phyloP scores from a whole-genome alignment of 768 basidiomycete species.

The Serendipita vermifera region DNA sequence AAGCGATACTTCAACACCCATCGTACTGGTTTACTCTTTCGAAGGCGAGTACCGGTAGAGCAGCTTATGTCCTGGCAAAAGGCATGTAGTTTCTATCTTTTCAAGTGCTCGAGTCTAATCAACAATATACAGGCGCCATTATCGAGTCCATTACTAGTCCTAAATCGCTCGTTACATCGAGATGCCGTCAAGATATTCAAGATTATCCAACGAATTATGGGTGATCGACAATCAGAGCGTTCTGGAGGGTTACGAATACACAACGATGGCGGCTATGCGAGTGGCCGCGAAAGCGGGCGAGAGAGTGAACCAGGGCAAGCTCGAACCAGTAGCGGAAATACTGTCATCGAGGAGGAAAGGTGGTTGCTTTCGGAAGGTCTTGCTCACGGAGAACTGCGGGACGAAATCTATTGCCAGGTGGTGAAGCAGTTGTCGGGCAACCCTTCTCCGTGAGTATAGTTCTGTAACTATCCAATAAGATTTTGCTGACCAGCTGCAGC shows the following conservation, averaged over 20 bases:
- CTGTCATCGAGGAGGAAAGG: constrained; percentile 53
- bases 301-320: not conserved
- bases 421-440: constrained; percentile 86
- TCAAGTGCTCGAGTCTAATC: constrained; percentile 9
- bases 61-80: constrained; percentile 92
- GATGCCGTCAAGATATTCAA: constrained; percentile 81
- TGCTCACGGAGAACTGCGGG: constrained; percentile 67
- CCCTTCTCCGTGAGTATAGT: constrained; percentile 50
- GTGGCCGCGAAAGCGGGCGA: constrained; percentile 13
- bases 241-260: constrained; percentile 26
- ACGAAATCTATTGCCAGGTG: constrained; percentile 86
- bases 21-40: constrained; percentile 78
- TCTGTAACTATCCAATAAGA: not conserved
- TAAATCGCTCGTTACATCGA: constrained; percentile 51
- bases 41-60: constrained; percentile 63
- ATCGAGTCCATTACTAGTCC: constrained; percentile 56
- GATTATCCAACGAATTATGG: constrained; percentile 86
- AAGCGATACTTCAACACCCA: constrained; percentile 81
- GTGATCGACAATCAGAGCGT: constrained; percentile 41
- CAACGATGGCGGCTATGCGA: constrained; percentile 21
- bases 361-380: constrained; percentile 77
- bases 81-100: constrained; percentile 25
- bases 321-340: not conserved
- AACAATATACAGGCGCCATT: constrained; percentile 38
- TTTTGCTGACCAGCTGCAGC: constrained; percentile 26